Percentiles rank a stretch among this genome's conserved stretches.
Conservation (phyloP, 2,329 filamentous ascomycete species). For the Sclerotiophoma versabilis region DNA sequence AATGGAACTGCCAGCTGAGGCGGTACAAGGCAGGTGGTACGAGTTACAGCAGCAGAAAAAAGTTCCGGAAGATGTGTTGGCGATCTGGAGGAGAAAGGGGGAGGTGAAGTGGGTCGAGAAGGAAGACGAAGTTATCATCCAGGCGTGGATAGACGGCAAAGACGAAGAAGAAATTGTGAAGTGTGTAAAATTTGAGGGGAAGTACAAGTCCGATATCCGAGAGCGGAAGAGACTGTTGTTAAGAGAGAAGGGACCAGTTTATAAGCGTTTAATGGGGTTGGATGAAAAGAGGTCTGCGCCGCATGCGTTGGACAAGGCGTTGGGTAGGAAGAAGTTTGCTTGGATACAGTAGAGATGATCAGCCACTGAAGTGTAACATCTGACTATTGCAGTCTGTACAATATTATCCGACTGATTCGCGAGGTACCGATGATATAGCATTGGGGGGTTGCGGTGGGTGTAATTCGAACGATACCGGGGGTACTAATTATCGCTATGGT, state of each 20-base stretch:
- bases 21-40: conserved; percentile 15
- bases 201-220: background rate
- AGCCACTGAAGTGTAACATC: too few species aligned
- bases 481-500: too few species aligned
- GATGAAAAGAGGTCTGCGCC: background rate
- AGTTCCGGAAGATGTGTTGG: conserved; percentile 14
- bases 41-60: conserved; percentile 1
- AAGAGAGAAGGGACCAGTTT: background rate
- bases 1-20: conserved; percentile 1
- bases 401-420: too few species aligned
- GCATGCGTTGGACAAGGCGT: background rate
- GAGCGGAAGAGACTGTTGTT: background rate
- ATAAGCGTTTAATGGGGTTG: conserved; percentile 8
- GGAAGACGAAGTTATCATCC: conserved; percentile 17
- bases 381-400: too few species aligned
- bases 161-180: conserved; percentile 5
- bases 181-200: background rate
- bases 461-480: too few species aligned
- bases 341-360: background rate
- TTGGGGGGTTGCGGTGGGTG: too few species aligned
- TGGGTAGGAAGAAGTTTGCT: conserved; percentile 2
- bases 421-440: too few species aligned
- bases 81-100: background rate
- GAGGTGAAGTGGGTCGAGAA: background rate
- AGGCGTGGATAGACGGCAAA: background rate